Conservation (phyloP, 345 rosid genomes). For the Salix dunnii region DNA sequence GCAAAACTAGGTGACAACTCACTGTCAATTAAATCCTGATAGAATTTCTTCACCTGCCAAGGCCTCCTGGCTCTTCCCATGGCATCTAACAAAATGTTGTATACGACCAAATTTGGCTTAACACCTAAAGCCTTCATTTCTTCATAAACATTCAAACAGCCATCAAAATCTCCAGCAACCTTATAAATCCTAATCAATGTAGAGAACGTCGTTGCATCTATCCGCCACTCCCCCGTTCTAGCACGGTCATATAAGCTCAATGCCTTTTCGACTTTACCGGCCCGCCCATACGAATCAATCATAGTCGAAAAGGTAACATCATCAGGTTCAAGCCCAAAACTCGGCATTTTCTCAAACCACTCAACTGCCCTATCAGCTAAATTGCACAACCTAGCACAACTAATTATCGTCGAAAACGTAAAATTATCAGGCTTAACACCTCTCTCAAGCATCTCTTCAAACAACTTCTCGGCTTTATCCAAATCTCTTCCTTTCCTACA, state of each 20-base stretch:
- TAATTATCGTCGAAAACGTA: constrained; percentile 69
- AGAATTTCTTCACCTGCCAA: constrained; percentile 72
- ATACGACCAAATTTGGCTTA: constrained; percentile 61
- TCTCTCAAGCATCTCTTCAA: constrained; percentile 66
- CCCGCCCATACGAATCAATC: constrained; percentile 82
- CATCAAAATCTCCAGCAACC: constrained; percentile 63
- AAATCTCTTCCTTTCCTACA: constrained; percentile 67
- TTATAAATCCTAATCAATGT: constrained; percentile 75
- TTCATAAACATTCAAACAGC: constrained; percentile 88
- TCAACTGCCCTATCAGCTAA: constrained; percentile 64
- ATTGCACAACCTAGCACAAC: constrained; percentile 63
- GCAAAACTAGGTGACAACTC: constrained; percentile 58
- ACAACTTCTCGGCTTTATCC: constrained; percentile 59
- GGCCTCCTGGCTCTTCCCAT: constrained; percentile 98
- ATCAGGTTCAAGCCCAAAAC: constrained; percentile 62
- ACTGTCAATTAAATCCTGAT: constrained; percentile 59
- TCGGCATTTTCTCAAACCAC: constrained; percentile 88
- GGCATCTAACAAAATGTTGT: constrained; percentile 72
- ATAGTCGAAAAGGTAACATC: constrained; percentile 57
- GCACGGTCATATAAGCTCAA: constrained; percentile 86
- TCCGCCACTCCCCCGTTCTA: constrained; percentile 76
- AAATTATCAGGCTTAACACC: constrained; percentile 67
- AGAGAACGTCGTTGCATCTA: constrained; percentile 56
- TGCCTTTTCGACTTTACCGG: constrained; percentile 72
- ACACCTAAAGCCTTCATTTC: constrained; percentile 84